Evolutionary conservation across 2,329 filamentous ascomycete genomes (phyloP).

Genomic region (Nigrograna mackinnonii): DNA sequence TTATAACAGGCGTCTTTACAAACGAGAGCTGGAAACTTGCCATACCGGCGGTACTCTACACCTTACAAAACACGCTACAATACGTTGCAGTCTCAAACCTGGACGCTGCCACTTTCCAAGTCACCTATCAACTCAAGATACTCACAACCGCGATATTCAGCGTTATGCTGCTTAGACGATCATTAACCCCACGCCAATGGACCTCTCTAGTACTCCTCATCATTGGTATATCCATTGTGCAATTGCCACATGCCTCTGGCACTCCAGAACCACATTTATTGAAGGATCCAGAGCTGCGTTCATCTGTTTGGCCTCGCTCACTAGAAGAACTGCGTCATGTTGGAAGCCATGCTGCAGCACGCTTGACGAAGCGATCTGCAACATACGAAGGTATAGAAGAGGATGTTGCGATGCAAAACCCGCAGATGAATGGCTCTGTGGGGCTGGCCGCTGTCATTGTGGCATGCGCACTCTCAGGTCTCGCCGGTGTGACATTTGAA

Average conservation of each 20-base stretch:
- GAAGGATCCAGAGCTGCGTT: slow-evolving; percentile 56
- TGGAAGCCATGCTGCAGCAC: slow-evolving; percentile 53
- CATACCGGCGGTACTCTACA: slow-evolving; percentile 86
- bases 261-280: slow-evolving; percentile 60
- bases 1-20: slow-evolving; percentile 80
- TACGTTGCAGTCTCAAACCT: slow-evolving; percentile 91
- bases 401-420: slow-evolving; percentile 56
- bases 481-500: slow-evolving; percentile 87
- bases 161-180: slow-evolving; percentile 73
- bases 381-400: slow-evolving; percentile 87
- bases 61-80: slow-evolving; percentile 89
- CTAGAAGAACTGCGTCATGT: slow-evolving; percentile 75
- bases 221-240: slow-evolving; percentile 81
- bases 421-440: slow-evolving; percentile 74
- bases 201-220: slow-evolving; percentile 77
- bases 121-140: slow-evolving; percentile 93
- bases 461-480: slow-evolving; percentile 78
- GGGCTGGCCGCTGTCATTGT: slow-evolving; percentile 78
- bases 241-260: slow-evolving; percentile 67
- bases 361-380: slow-evolving; percentile 68
- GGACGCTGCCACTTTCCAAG: slow-evolving; percentile 90
- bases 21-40: slow-evolving; percentile 95
- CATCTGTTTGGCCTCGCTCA: slow-evolving; percentile 74
- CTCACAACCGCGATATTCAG: slow-evolving; percentile 88
- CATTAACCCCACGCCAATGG: slow-evolving; percentile 77